phyloP scores from a whole-genome alignment of 1,139 yeast genomes.

The Casaregolazyma lundiana region DNA sequence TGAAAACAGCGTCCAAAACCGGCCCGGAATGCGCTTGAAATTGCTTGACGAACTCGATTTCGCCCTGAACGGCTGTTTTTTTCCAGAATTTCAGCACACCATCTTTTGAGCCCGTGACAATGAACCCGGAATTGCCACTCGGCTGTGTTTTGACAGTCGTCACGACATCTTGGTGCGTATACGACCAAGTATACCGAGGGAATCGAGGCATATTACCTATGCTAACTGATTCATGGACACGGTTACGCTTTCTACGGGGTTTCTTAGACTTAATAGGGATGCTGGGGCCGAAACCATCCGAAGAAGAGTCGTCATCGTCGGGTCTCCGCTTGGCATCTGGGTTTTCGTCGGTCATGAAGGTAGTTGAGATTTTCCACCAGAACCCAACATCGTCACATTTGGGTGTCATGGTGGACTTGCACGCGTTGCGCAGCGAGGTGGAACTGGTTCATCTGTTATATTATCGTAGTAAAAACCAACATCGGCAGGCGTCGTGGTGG shows the following conservation, averaged over 20 bases:
- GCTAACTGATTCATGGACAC: constrained; percentile 13
- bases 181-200: constrained; percentile 15
- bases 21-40: constrained; percentile 36
- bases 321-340: not conserved
- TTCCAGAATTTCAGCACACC: constrained; percentile 44
- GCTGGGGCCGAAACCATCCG: constrained; percentile 22
- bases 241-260: constrained; percentile 14
- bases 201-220: constrained; percentile 16
- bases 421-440: constrained; percentile 41
- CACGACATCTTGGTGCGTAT: constrained; percentile 12
- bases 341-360: not conserved
- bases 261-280: constrained; percentile 8
- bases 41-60: constrained; percentile 38
- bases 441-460: constrained; percentile 56
- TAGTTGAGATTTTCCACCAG: not conserved
- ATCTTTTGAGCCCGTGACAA: constrained; percentile 39
- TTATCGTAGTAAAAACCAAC: constrained; percentile 74
- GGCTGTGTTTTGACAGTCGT: constrained; percentile 15
- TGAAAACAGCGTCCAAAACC: constrained; percentile 22
- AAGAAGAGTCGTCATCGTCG: constrained; percentile 9
- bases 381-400: not conserved
- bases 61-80: constrained; percentile 16
- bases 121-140: constrained; percentile 15
- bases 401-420: not conserved
- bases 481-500: constrained; percentile 76